Conservation (phyloP, 345 rosid genomes). For the Passiflora organensis region DNA sequence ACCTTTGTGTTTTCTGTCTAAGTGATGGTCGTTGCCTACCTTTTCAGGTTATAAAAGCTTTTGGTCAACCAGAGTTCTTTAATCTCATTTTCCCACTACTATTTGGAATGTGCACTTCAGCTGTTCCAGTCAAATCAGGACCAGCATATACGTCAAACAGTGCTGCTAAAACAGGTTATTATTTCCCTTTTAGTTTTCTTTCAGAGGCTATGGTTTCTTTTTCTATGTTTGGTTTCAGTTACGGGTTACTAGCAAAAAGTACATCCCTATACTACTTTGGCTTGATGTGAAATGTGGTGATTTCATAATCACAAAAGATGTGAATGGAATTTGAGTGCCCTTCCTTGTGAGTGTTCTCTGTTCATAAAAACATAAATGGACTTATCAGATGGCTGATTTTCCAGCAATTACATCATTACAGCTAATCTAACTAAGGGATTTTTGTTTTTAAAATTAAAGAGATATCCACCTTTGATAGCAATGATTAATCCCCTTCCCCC, state of each 20-base stretch:
- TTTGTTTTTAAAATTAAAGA: too few species aligned
- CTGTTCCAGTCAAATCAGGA: conserved; percentile 33
- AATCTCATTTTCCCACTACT: conserved; percentile 58
- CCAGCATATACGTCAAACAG: conserved; percentile 40
- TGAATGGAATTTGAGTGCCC: too few species aligned
- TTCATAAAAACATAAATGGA: too few species aligned
- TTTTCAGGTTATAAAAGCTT: conserved; percentile 74
- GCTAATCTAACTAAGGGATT: too few species aligned
- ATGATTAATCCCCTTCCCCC: too few species aligned
- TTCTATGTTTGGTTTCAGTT: background rate
- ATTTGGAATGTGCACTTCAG: conserved; percentile 58
- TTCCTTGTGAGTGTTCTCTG: too few species aligned
- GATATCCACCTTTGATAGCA: too few species aligned
- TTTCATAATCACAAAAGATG: too few species aligned
- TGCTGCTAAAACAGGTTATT: conserved; percentile 57
- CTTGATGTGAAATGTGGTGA: background rate
- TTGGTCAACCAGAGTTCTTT: conserved; percentile 69
- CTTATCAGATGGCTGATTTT: too few species aligned
- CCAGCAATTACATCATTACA: too few species aligned
- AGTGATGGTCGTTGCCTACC: conserved; percentile 4
- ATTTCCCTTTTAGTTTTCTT: conserved; percentile 10
- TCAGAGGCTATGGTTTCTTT: conserved; percentile 1
- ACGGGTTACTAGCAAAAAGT: background rate
- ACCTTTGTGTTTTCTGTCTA: background rate
- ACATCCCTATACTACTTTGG: background rate